Evolutionary conservation across 2,329 filamentous ascomycete species (phyloP), one percentile per base, ranked within the genome.

Genomic region (Metarhizium rileyi): DNA sequence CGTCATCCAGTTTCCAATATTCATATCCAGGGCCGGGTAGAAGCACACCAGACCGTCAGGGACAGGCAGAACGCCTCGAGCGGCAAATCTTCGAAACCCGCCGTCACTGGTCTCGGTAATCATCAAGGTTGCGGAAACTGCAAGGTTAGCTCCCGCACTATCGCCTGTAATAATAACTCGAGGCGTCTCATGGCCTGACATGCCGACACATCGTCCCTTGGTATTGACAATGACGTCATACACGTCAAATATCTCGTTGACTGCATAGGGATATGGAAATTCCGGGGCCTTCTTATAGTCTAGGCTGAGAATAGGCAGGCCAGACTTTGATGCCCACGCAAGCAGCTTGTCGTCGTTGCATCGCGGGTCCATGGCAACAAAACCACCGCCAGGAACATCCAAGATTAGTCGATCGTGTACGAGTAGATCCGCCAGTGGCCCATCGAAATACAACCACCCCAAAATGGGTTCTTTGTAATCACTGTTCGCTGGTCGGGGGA

Each of bases 1-100:
- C 0, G 88, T 90, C 90, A 98, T 97, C 93, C 93, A 98, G 66
- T 90, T 96, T 35, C 89, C 89, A 56, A 97, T 97, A 61, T 95
- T 96, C 86, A 97, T 90, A 61, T 97, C 93, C 52, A 98, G 71
- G 0, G 85, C 84, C 1, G 93, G 93, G 60, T 98, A 98, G 51
- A 94, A 83, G 45, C 95, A 75, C 0, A 97, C 76, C 7, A 97
- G 68, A 0, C 90, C 91, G 47, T 87, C 85, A 0, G 93, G 93
- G 0, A 78, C 64, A 0, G 90, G 85, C 5, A 95, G 73, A 2
- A 81, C 72, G 20, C 70, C 70, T 54, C 81, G 52, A 1, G 56
- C 52, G 12, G 59, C 52, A 10, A 55, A 53, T 36, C 66, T 59
- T 16, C 59, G 57, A 50, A 66, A 62, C 1, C 63, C 61, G 14